Evolutionary conservation across 2,329 filamentous ascomycete genomes (phyloP).

Genomic region (Penicillium nordicum): DNA sequence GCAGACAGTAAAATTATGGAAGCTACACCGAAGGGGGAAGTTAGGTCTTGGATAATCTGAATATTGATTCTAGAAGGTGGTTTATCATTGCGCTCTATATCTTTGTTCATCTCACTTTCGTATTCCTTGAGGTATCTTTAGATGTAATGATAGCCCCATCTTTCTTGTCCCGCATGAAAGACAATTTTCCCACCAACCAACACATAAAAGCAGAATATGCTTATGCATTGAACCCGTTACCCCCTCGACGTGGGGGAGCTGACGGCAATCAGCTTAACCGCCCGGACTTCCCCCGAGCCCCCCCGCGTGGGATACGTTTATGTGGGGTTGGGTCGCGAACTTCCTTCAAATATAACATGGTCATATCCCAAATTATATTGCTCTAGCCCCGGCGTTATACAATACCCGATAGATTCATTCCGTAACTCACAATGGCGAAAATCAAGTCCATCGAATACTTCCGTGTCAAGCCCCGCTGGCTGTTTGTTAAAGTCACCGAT

Average conservation of each 20-base stretch:
- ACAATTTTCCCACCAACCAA: constrained; percentile 1
- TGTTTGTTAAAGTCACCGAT: constrained; percentile 75
- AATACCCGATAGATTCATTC: neutral
- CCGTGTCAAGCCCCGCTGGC: constrained; percentile 70
- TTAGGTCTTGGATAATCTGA: too few species aligned
- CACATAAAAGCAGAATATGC: neutral
- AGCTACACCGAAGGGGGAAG: neutral
- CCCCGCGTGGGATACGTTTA: constrained; percentile 15
- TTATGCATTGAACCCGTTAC: too few species aligned
- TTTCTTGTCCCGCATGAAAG: neutral
- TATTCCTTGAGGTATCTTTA: too few species aligned
- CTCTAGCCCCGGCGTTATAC: neutral
- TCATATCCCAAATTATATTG: neutral
- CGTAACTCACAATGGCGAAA: constrained; percentile 52
- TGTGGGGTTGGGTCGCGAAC: constrained; percentile 3
- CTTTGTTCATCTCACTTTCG: too few species aligned
- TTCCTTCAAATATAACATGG: constrained; percentile 8
- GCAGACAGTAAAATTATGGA: neutral
- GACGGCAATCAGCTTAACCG: neutral
- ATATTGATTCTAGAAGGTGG: too few species aligned
- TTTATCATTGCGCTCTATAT: too few species aligned
- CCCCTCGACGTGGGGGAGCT: constrained; percentile 6
- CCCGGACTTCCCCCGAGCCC: constrained; percentile 15
- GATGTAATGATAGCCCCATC: neutral
- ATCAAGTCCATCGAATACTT: constrained; percentile 70